Percentiles rank a stretch among this genome's conserved stretches.
Conservation (phyloP, 192 early-diverging fungal species). For the Mortierella alpina region DNA sequence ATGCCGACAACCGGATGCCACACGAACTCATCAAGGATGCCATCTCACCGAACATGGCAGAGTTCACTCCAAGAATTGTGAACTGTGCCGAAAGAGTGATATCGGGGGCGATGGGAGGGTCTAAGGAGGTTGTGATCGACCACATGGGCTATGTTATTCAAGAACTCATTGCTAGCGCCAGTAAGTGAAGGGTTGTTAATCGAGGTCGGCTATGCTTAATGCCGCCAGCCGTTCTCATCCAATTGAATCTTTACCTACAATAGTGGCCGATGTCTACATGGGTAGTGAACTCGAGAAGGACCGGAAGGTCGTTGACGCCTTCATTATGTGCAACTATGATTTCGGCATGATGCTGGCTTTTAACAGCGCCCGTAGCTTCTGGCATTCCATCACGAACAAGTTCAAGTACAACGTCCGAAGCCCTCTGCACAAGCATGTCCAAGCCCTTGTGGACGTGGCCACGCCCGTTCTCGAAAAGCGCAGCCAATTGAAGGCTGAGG, state of each 20-base stretch:
- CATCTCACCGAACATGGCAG: constrained; percentile 49
- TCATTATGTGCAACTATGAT: constrained; percentile 26
- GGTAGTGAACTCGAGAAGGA: constrained; percentile 25
- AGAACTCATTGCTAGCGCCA: constrained; percentile 51
- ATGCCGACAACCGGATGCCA: background rate
- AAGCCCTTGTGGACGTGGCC: constrained; percentile 11
- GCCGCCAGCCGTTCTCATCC: background rate
- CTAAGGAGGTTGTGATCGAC: constrained; percentile 18
- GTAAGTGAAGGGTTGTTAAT: constrained; percentile 9
- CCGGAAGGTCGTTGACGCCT: constrained; percentile 27
- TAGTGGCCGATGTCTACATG: constrained; percentile 44
- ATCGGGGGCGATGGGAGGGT: constrained; percentile 13
- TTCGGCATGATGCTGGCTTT: constrained; percentile 18
- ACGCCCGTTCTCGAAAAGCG: constrained; percentile 31
- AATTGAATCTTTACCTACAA: background rate
- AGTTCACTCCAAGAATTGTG: constrained; percentile 49
- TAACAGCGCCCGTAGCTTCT: background rate
- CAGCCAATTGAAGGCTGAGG: constrained; percentile 19
- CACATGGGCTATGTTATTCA: constrained; percentile 32
- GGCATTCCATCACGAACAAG: constrained; percentile 4
- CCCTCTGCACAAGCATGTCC: constrained; percentile 22
- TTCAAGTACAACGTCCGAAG: constrained; percentile 16
- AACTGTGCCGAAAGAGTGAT: constrained; percentile 2
- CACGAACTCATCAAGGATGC: constrained; percentile 44
- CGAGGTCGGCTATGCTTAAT: background rate